Percentiles rank a stretch among this genome's conserved stretches.
phyloP scores from a whole-genome alignment of 352 stramenopile genomes.

The Pseudoperonospora humuli region DNA sequence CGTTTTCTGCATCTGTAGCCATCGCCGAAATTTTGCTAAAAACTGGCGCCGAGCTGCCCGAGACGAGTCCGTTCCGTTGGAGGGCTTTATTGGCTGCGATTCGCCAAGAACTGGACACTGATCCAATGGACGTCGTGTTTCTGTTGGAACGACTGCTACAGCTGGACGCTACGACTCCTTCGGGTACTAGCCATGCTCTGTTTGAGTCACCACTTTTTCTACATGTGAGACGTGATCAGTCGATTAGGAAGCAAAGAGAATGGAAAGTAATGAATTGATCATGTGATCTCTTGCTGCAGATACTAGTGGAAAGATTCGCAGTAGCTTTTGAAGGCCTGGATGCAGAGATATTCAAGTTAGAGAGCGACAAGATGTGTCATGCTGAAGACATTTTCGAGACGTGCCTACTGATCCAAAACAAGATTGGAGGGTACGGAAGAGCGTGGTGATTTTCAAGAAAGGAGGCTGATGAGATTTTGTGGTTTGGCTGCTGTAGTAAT shows the following conservation, averaged over 20 bases:
- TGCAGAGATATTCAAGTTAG: constrained; percentile 56
- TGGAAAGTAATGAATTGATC: neutral
- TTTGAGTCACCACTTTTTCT: constrained; percentile 57
- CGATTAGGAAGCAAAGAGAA: neutral
- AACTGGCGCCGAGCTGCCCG: constrained; percentile 34
- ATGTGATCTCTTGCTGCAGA: constrained; percentile 15
- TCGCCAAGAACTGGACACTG: constrained; percentile 34
- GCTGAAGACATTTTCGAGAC: constrained; percentile 48
- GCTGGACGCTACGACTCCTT: constrained; percentile 31
- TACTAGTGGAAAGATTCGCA: constrained; percentile 57
- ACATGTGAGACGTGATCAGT: constrained; percentile 33
- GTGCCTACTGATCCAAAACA: constrained; percentile 35
- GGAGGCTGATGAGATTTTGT: neutral
- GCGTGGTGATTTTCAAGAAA: neutral
- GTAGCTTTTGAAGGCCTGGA: constrained; percentile 41
- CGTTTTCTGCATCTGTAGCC: constrained; percentile 8
- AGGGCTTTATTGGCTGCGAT: constrained; percentile 44
- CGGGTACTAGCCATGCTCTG: constrained; percentile 22
- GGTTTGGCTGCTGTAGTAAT: constrained; percentile 6
- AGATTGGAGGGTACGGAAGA: constrained; percentile 36
- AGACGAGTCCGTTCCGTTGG: constrained; percentile 42
- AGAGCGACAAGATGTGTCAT: constrained; percentile 58
- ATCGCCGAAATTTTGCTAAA: constrained; percentile 37
- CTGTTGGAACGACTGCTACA: constrained; percentile 62
- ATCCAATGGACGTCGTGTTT: constrained; percentile 43